Base-by-base conservation (phyloP, 2,329 filamentous ascomycete genomes). In the Cytospora chrysosperma region DNA sequence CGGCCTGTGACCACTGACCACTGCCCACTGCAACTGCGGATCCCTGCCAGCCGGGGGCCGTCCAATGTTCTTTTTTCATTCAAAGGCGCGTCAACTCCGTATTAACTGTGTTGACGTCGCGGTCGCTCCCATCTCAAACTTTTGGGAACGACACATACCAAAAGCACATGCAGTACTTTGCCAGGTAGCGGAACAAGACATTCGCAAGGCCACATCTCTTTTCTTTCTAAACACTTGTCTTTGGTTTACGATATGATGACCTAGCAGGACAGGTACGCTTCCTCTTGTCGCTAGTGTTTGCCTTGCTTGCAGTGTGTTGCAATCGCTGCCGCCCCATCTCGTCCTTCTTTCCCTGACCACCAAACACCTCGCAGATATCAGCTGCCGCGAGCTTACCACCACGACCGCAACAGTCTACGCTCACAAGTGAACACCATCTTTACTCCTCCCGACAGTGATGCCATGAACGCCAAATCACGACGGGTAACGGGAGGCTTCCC, bases 401-500 rank as follows among this genome's bases (percentile, higher is more conserved):
- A 61, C 49, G 26, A 37, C n/a, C 24, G 60, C 27, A 56, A 19
- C 21, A 40, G 30, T 52, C 21, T 34, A 24, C 61, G 19, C 28
- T 37, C 52, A 53, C 40, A 27, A 54, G 49, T 28, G 49, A 37
- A 30, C 58, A 43, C 49, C 19, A 24, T 47, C n/a, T 21, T 34
- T 50, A 24, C 32, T 43, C 9, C 9, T 60, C 37, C 56, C 54
- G 30, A 54, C 50, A 63, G 64, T 65, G 55, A 67, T 67, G 65
- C 65, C 61, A 67, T 67, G 65, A 67, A 60, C 62, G 52, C 50
- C 55, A 65, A 56, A 58, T 59, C 65, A 30, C 47, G 58, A 60
- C 56, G 65, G 65, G 65, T 67, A 52, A 55, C 56, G 28, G 65
- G 65, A 63, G 56, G 59, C 34, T 67, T 56, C 63, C 63, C 65